Conservation (phyloP, 2,329 filamentous ascomycete species). For the Colletotrichum trifolii region DNA sequence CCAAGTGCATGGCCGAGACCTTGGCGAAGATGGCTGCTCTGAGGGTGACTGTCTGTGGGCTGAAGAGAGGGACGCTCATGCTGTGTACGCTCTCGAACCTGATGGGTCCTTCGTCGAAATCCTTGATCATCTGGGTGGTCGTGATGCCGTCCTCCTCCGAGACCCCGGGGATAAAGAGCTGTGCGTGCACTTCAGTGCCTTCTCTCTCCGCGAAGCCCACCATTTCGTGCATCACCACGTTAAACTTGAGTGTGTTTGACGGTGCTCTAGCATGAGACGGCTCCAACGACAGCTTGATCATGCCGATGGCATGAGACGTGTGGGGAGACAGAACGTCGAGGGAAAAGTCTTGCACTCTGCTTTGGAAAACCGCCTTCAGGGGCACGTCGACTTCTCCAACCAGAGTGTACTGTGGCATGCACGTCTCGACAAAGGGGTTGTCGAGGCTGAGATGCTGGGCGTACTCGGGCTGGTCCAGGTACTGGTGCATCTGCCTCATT, state of each 20-base stretch:
- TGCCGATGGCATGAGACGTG: conserved; percentile 89
- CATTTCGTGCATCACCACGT: conserved; percentile 97
- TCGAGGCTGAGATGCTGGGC: conserved; percentile 91
- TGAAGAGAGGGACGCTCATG: conserved; percentile 90
- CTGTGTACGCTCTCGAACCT: conserved; percentile 98
- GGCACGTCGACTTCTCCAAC: conserved; percentile 95
- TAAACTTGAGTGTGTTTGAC: conserved; percentile 94
- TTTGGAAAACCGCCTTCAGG: conserved; percentile 91
- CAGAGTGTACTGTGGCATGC: conserved; percentile 91
- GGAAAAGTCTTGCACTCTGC: conserved; percentile 91
- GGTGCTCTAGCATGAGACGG: conserved; percentile 94
- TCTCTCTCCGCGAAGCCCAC: conserved; percentile 95
- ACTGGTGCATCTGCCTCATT: conserved; percentile 98
- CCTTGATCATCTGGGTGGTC: conserved; percentile 92
- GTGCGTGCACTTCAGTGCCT: conserved; percentile 93
- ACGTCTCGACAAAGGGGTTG: conserved; percentile 91
- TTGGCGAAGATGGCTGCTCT: conserved; percentile 92
- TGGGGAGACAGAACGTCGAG: conserved; percentile 93
- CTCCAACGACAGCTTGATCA: conserved; percentile 90
- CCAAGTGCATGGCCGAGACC: conserved; percentile 92
- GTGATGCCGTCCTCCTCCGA: conserved; percentile 92
- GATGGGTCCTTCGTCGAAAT: conserved; percentile 92
- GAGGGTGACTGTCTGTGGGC: conserved; percentile 78
- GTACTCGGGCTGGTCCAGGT: conserved; percentile 94
- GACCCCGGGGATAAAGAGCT: conserved; percentile 93